Evolutionary conservation across 768 basidiomycete genomes (phyloP), one percentile per base, ranked within the genome.

Genomic region (Tricholoma saponaceum): DNA sequence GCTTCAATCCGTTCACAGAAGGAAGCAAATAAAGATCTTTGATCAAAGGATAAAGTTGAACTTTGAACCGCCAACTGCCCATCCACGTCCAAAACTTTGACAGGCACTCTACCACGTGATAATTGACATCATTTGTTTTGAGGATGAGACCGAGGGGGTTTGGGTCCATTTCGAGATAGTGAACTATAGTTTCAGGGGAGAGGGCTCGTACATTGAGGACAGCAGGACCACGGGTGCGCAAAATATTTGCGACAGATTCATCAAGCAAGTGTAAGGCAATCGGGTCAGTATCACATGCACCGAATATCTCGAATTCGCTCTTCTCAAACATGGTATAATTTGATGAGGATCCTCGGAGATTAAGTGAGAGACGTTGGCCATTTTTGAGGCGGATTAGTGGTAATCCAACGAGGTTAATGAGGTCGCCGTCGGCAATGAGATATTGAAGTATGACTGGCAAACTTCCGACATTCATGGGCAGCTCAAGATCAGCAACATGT

Each of bases 81-180:
- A 76, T 51, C 80, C 79, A 82, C 2, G 52, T 41, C 81, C 80
- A 83, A 58, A 81, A 81, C 1, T 54, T 51, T 0, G 68, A 63
- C n/a, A 80, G 55, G 76, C 76, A 79, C 5, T 56, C 43, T 16
- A 75, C 55, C 9, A 60, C 49, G 5, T 33, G 52, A 7, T 59
- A 57, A 35, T 67, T 60, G 5, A 58, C 57, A 26, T 55, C 56
- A 26, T 51, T 53, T n/a, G 58, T 55, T 1, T 67, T 66, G 14
- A 67, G 58, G 28, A 69, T 61, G 3, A 71, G 58, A 1, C 64
- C 65, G 3, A 71, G 56, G 8, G 61, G 68, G 10, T 58, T 62
- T 0, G 67, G 65, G 54, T 69, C 66, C 1, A 50, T 56, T 14
- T 55, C 52, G 4, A 78, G 69, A 60, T 74, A 77, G 5, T 59